phyloP scores from a whole-genome alignment of 805 yeast genomes.

The Nakazawaea ambrosiae region DNA sequence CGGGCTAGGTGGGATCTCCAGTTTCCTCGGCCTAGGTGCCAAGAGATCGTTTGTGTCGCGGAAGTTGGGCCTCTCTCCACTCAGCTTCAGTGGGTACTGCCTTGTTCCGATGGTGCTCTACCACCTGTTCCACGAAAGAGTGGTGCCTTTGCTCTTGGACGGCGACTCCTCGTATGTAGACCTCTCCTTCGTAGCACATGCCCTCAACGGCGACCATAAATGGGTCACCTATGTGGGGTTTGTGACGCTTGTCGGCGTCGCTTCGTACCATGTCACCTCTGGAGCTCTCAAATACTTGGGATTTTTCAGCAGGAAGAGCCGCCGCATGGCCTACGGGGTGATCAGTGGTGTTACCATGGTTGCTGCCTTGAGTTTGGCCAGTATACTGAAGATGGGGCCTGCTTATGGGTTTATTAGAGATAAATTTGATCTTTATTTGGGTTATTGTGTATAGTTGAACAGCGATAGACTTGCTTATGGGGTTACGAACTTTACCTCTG shows the following conservation, averaged over 20 bases:
- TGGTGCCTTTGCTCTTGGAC: constrained; percentile 45
- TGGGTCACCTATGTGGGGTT: constrained; percentile 24
- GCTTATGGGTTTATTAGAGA: constrained; percentile 18
- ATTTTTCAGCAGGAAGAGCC: constrained; percentile 30
- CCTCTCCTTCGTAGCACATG: constrained; percentile 43
- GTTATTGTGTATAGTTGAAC: no score
- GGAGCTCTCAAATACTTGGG: constrained; percentile 45
- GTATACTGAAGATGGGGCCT: constrained; percentile 16
- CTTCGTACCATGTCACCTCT: constrained; percentile 46
- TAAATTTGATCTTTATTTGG: constrained; percentile 16
- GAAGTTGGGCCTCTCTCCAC: constrained; percentile 45
- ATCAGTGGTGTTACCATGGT: constrained; percentile 29
- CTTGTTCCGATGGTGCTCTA: constrained; percentile 34
- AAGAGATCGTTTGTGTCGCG: constrained; percentile 37
- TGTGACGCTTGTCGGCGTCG: constrained; percentile 26
- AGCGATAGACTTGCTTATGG: no score
- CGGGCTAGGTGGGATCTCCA: constrained; percentile 58
- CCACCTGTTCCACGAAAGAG: constrained; percentile 43
- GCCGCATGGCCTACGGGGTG: constrained; percentile 36
- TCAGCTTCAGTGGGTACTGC: constrained; percentile 53
- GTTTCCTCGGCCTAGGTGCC: constrained; percentile 49
- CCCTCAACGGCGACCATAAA: constrained; percentile 22
- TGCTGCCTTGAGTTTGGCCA: constrained; percentile 30
- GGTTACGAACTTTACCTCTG: no score
- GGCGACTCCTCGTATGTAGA: constrained; percentile 58